Base-by-base conservation (phyloP, 169 alveolate species). In the Amoebophrya sp. region DNA sequence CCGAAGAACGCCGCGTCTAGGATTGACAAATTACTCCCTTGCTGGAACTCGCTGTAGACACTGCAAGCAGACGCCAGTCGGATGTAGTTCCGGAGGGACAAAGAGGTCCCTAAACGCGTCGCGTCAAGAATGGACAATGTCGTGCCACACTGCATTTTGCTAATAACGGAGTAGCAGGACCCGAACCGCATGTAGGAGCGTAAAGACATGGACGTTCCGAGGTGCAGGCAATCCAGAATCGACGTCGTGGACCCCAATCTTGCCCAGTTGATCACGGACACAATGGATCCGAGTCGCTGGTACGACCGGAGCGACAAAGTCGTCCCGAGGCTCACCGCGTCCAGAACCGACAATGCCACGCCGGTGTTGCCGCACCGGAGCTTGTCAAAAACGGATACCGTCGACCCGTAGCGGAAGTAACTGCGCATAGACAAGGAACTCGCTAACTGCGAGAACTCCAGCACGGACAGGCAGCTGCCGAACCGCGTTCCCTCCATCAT, bases 401-500 rank as follows among this genome's bases (percentile, higher is more conserved):
- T 33, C 23, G 40, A 25, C 23, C 90, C 90, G 40, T 12, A 35
- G 12, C 90, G 35, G 54, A 88, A 0, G 29, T 33, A 88, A 40
- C 29, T 29, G 32, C 90, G 35, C 47, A 39, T 40, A 10, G 90
- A 88, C 90, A 88, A 88, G 53, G 90, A 88, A 29, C 54, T 35
- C n/a, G 90, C 40, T n/a, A 88, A 39, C 40, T 35, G 35, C 35
- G 32, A n/a, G 47, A 35, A 88, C 32, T 88, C 90, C 2, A 88
- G 90, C 90, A 88, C 35, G 40, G 54, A 35, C 29, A 88, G 23
- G 35, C 53, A 88, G 90, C 90, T 88, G 47, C 90, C 90, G 35
- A 88, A 40, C 14, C 90, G 90, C n/a, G 90, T 40, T 39, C 40
- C 32, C 23, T 40, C 35, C n/a, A 88, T 2, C 29, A 88, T 40